These are phyloP conservation scores for Candida maris DNA, from an alignment of 805 yeast species.

Conservation along the genomic window DNA sequence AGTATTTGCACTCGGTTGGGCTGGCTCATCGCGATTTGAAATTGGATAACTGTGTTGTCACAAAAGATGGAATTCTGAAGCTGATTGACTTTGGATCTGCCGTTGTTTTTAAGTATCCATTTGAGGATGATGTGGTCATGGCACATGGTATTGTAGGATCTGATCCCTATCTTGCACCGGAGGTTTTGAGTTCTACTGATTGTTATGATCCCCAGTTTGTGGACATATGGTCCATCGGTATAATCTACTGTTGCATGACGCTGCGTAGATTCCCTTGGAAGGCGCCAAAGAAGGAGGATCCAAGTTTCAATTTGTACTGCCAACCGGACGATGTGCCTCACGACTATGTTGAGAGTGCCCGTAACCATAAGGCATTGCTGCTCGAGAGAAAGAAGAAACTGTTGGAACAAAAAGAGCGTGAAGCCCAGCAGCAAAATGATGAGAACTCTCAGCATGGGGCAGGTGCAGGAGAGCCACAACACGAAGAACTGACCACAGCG, in stretches of 20 bases:
- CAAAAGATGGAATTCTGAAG: conserved; percentile 68
- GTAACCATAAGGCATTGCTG: conserved; percentile 62
- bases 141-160: conserved; percentile 81
- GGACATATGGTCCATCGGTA: conserved; percentile 83
- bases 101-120: conserved; percentile 76
- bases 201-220: conserved; percentile 73
- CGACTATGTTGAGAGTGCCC: conserved; percentile 69
- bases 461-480: conserved; percentile 2
- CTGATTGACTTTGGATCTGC: conserved; percentile 84
- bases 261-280: conserved; percentile 86
- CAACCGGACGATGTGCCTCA: conserved; percentile 71
- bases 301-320: conserved; percentile 63
- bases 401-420: conserved; percentile 25
- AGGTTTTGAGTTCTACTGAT: conserved; percentile 52
- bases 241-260: conserved; percentile 84
- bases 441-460: conserved; percentile 3
- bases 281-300: conserved; percentile 67
- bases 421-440: conserved; percentile 13
- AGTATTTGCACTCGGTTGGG: conserved; percentile 72
- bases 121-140: conserved; percentile 52
- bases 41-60: conserved; percentile 78
- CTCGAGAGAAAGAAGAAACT: conserved; percentile 55
- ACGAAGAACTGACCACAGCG: background rate
- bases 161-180: conserved; percentile 86
- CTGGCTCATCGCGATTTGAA: conserved; percentile 81